Evolutionary conservation across 345 rosid species (phyloP), one percentile per base, ranked within the genome.

Genomic region (Euphorbia pulcherrima): DNA sequence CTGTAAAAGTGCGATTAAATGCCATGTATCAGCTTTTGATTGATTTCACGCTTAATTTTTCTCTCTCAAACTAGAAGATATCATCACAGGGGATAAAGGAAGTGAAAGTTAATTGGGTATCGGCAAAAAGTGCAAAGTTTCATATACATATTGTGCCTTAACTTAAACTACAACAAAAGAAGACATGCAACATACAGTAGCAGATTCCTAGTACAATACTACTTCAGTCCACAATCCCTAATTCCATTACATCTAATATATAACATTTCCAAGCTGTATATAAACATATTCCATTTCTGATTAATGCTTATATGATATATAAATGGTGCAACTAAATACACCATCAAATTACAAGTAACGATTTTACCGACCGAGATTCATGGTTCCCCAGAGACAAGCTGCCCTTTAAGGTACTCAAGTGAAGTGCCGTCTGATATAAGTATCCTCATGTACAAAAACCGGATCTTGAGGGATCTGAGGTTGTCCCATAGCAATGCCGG

Each of bases 381-480:
- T 10, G 5, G 10, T 10, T 39, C 10, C 40, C 8, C 5, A 37
- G 8, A 3, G 8, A 4, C 33, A 14, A 24, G 6, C 8, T 29
- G 13, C 30, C 24, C n/a, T n/a, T n/a, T n/a, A n/a, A n/a, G n/a
- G n/a, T 5, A 20, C 8, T 84, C 86, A 86, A 53, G 90, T 79
- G 75, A 85, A 79, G 68, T 90, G 97, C 40, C 91, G 72, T 80
- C 90, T 83, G 79, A 82, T 81, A 64, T 85, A 83, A 24, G 92
- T 86, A 70, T 88, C 96, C 78, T 91, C 92, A 33, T 86, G 90
- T 28, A 89, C 89, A 54, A 89, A 91, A 37, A 84, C 92, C 6
- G 96, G 93, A 28, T 76, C 87, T 77, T 75, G 86, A 29, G 83
- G 57, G 74, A 88, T 61, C 81, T 87, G 91, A 67, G 92, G 89